phyloP scores from a whole-genome alignment of 176 grass and related monocot species.

The Paspalum vaginatum region DNA sequence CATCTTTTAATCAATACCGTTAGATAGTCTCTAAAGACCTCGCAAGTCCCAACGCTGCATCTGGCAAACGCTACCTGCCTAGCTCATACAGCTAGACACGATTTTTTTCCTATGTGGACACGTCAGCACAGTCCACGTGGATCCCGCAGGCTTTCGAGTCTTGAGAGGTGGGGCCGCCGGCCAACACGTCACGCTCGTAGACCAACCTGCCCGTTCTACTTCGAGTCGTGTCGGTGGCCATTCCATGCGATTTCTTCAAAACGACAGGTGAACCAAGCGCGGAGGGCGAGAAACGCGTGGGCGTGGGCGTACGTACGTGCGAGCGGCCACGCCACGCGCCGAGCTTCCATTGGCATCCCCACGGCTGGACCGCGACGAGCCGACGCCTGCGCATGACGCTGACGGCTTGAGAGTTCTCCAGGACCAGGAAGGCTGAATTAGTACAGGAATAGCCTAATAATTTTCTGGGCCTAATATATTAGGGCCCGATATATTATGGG shows the following conservation, averaged over 20 bases:
- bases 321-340: neutral
- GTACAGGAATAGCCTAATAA: neutral
- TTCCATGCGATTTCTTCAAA: neutral
- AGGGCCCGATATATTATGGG: too few relatives aligned
- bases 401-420: too few relatives aligned
- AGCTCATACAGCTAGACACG: neutral
- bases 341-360: neutral
- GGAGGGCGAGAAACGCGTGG: neutral
- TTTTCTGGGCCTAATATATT: too few relatives aligned
- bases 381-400: neutral
- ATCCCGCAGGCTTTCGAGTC: neutral
- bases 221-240: neutral
- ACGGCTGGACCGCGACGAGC: neutral
- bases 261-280: neutral
- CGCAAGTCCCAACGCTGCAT: neutral
- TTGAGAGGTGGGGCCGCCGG: neutral
- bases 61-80: neutral
- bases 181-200: constrained; percentile 2
- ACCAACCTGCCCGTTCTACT: neutral
- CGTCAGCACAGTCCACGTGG: constrained; percentile 14
- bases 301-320: neutral
- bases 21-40: neutral
- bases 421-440: too few relatives aligned
- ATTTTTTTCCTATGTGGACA: neutral
- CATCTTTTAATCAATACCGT: neutral